These are phyloP conservation scores for Pichia norvegensis DNA, from an alignment of 1,139 yeast species.

Conservation along the genomic window DNA sequence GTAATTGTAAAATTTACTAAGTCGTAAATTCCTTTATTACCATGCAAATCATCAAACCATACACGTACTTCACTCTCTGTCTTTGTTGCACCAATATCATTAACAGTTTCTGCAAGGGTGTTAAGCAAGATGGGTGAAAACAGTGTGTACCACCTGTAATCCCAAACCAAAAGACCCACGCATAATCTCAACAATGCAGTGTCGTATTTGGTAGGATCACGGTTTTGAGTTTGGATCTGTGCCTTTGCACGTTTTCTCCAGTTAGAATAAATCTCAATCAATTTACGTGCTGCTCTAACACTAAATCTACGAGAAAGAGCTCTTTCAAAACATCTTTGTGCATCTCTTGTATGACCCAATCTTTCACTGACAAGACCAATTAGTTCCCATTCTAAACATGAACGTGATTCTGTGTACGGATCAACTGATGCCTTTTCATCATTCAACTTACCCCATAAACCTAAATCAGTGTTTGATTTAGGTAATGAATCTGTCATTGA, in stretches of 20 bases:
- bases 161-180: constrained; percentile 83
- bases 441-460: constrained; percentile 8
- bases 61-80: constrained; percentile 73
- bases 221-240: constrained; percentile 7
- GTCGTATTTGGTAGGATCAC: constrained; percentile 11
- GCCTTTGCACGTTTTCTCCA: constrained; percentile 24
- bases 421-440: constrained; percentile 28
- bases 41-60: constrained; percentile 40
- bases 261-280: constrained; percentile 54
- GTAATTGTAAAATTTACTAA: constrained; percentile 49
- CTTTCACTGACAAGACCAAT: constrained; percentile 48
- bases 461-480: background rate
- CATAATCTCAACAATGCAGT: constrained; percentile 31
- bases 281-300: constrained; percentile 68
- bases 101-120: constrained; percentile 53
- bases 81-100: constrained; percentile 71
- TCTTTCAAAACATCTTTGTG: constrained; percentile 56
- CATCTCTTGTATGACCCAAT: constrained; percentile 49
- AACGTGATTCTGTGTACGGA: constrained; percentile 17
- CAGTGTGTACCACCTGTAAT: constrained; percentile 94
- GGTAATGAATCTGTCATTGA: constrained; percentile 9
- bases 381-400: constrained; percentile 55
- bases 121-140: constrained; percentile 63
- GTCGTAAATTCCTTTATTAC: constrained; percentile 52
- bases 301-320: constrained; percentile 56